Conservation (phyloP, 148 eudicot species). For the Silene uniflora region DNA sequence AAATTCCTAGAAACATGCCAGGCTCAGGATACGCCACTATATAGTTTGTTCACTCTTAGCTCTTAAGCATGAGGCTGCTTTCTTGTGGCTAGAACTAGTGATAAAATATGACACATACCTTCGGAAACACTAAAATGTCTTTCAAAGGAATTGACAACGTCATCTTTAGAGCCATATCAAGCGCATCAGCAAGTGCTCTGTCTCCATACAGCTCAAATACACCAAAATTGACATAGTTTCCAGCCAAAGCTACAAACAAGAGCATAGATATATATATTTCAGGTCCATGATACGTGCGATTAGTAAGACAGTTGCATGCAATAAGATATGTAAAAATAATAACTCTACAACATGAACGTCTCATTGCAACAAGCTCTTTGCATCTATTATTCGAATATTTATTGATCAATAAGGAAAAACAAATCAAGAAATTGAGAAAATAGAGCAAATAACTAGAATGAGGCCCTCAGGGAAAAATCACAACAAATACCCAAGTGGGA, state of each 20-base stretch:
- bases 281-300: neutral
- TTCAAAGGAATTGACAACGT: slow-evolving; percentile 75
- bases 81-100: neutral
- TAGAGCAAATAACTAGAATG: neutral
- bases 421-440: neutral
- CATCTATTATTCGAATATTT: neutral
- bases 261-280: slow-evolving; percentile 15
- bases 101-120: slow-evolving; percentile 42
- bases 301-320: neutral
- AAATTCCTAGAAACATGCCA: neutral
- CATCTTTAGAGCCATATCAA: slow-evolving; percentile 85
- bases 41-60: neutral
- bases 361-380: neutral
- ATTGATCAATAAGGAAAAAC: neutral
- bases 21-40: neutral
- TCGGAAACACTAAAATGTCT: slow-evolving; percentile 83
- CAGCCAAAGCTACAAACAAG: slow-evolving; percentile 70
- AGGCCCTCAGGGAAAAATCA: neutral
- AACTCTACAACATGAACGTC: neutral
- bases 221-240: slow-evolving; percentile 96
- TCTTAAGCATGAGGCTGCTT: neutral
- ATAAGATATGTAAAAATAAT: neutral
- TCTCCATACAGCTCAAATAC: slow-evolving; percentile 98
- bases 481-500: neutral
- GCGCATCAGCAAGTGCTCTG: slow-evolving; percentile 94